phyloP scores from a whole-genome alignment of 768 basidiomycete species.

The Fistulinella prunicolor region DNA sequence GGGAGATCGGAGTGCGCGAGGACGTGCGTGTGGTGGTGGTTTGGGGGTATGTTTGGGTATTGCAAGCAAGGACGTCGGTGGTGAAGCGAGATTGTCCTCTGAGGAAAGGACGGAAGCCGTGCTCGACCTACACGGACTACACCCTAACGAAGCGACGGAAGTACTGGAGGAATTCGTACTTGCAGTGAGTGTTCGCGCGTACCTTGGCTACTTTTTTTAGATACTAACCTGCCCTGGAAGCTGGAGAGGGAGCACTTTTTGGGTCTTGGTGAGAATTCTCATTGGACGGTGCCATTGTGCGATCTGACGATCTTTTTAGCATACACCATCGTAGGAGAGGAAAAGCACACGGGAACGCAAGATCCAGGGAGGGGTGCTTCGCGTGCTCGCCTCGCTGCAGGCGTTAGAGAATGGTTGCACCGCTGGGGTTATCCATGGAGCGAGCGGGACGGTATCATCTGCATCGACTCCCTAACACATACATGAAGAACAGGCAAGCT shows the following conservation, averaged over 20 bases:
- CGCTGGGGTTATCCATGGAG: slow-evolving; percentile 97
- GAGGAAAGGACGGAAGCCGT: slow-evolving; percentile 89
- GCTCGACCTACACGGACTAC: slow-evolving; percentile 90
- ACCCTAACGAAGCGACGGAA: slow-evolving; percentile 90
- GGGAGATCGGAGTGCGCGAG: slow-evolving; percentile 70
- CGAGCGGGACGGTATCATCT: slow-evolving; percentile 87
- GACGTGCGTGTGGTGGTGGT: slow-evolving; percentile 74
- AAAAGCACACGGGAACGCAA: slow-evolving; percentile 94
- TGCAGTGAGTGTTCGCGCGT: slow-evolving; percentile 53
- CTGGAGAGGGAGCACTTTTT: slow-evolving; percentile 86
- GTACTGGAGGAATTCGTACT: slow-evolving; percentile 87
- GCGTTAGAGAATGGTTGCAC: slow-evolving; percentile 88
- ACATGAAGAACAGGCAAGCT: slow-evolving; percentile 23
- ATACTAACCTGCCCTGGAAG: slow-evolving; percentile 38
- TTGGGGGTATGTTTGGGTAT: slow-evolving; percentile 89
- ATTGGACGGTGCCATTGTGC: not conserved
- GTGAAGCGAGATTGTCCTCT: slow-evolving; percentile 56
- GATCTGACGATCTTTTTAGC: slow-evolving; percentile 41
- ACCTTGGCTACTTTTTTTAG: not conserved
- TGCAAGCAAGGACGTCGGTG: slow-evolving; percentile 54
- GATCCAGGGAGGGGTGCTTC: slow-evolving; percentile 79
- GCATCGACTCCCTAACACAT: slow-evolving; percentile 84
- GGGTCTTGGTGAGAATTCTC: slow-evolving; percentile 63
- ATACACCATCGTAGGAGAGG: slow-evolving; percentile 90
- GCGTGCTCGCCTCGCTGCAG: slow-evolving; percentile 77